Evolutionary conservation across 352 stramenopile species (phyloP).

Genomic region (Poterioochromonas sp.): DNA sequence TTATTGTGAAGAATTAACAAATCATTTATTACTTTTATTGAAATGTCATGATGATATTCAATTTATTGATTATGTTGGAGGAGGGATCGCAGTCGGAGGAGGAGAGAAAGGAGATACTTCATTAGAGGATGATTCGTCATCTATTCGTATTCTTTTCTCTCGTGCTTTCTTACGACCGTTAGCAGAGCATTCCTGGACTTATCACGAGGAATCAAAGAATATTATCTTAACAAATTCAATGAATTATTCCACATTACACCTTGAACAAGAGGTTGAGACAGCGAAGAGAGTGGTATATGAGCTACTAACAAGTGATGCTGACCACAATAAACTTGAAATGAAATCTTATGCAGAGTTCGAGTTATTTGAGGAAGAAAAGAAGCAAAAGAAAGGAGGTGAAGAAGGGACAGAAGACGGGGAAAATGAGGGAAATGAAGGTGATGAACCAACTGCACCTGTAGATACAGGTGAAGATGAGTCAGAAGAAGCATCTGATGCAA

Average conservation of each 20-base stretch:
- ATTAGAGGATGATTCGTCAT: no score
- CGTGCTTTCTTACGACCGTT: no score
- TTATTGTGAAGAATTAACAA: no score
- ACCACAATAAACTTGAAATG: background rate
- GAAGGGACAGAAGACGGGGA: background rate
- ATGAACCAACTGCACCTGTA: background rate
- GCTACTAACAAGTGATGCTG: background rate
- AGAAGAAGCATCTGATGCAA: background rate
- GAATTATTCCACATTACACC: background rate
- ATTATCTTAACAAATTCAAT: background rate
- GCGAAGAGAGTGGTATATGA: background rate
- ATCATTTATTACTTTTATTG: no score
- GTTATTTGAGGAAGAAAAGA: background rate
- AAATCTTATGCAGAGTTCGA: background rate
- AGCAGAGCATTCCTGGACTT: no score
- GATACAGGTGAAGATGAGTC: background rate
- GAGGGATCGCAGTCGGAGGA: no score
- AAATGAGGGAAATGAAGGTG: background rate
- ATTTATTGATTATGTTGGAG: no score
- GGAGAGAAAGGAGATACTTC: no score
- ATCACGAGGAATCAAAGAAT: no score
- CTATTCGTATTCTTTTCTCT: no score
- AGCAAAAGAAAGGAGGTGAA: background rate
- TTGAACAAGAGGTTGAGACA: background rate
- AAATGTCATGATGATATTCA: no score